phyloP scores from a whole-genome alignment of 179 eudicot species.

The Beta corolliflora region DNA sequence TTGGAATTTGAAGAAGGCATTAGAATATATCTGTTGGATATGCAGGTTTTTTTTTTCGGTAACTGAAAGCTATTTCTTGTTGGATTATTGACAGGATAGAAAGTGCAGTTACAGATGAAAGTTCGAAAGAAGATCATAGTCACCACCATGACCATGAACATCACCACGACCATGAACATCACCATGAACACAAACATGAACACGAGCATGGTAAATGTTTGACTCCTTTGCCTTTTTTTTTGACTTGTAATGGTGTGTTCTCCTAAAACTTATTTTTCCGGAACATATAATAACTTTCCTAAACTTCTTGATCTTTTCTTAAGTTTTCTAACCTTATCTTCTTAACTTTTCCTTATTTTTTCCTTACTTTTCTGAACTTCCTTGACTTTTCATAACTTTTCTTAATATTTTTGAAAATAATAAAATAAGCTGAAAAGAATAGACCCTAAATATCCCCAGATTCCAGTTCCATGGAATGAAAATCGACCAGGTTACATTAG shows the following conservation, averaged over 20 bases:
- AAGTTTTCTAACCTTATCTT: no score
- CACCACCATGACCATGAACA: conserved; percentile 44
- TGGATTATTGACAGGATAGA: conserved; percentile 71
- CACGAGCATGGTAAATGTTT: conserved; percentile 57
- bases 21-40: background rate
- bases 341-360: no score
- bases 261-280: no score
- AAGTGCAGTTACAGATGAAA: conserved; percentile 73
- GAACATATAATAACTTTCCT: no score
- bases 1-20: no score
- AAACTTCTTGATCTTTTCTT: no score
- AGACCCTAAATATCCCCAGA: background rate
- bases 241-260: background rate
- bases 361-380: no score
- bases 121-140: conserved; percentile 68
- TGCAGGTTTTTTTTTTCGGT: background rate
- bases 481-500: background rate
- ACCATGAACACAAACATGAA: conserved; percentile 64
- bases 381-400: no score
- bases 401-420: no score
- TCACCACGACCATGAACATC: conserved; percentile 40
- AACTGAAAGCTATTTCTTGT: conserved; percentile 12
- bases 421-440: no score
- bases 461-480: background rate
- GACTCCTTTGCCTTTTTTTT: background rate